Percentiles rank a stretch among this genome's conserved stretches.
These are phyloP conservation scores for Odontarrhena argentea DNA, from an alignment of 345 rosid genomes.

Conservation along the genomic window DNA sequence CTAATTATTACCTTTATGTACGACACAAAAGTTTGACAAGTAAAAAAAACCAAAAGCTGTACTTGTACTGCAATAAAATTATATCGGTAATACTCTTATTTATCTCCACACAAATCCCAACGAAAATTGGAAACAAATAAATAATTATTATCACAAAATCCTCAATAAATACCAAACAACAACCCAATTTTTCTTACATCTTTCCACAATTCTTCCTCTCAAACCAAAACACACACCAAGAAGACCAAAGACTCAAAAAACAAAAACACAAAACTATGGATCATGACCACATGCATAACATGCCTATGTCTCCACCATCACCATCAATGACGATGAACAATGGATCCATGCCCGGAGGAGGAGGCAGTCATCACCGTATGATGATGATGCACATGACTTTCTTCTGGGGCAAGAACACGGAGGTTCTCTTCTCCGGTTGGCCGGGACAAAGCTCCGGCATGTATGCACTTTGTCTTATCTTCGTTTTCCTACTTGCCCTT, in stretches of 20 bases:
- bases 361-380: conserved; percentile 19
- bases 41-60: conserved; percentile 20
- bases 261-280: conserved; percentile 18
- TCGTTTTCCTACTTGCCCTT: conserved; percentile 60
- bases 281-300: conserved; percentile 36
- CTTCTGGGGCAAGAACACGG: conserved; percentile 71
- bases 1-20: conserved; percentile 27
- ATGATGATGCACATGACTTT: conserved; percentile 53
- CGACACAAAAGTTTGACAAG: conserved; percentile 24
- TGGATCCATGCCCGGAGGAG: conserved; percentile 40
- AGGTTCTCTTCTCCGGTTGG: conserved; percentile 78
- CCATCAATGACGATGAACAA: conserved; percentile 39
- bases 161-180: conserved; percentile 17
- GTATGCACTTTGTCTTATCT: conserved; percentile 67
- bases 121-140: neutral
- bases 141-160: neutral
- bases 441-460: conserved; percentile 67
- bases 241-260: conserved; percentile 29
- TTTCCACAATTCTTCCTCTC: conserved; percentile 14
- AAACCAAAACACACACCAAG: conserved; percentile 12
- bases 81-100: neutral
- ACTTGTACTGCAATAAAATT: conserved; percentile 26
- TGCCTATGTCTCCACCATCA: conserved; percentile 41
- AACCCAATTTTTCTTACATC: neutral
- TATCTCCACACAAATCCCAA: conserved; percentile 32